Evolutionary conservation across 2,329 filamentous ascomycete genomes (phyloP), one percentile per base, ranked within the genome.

Genomic region (Aureobasidium sp.): DNA sequence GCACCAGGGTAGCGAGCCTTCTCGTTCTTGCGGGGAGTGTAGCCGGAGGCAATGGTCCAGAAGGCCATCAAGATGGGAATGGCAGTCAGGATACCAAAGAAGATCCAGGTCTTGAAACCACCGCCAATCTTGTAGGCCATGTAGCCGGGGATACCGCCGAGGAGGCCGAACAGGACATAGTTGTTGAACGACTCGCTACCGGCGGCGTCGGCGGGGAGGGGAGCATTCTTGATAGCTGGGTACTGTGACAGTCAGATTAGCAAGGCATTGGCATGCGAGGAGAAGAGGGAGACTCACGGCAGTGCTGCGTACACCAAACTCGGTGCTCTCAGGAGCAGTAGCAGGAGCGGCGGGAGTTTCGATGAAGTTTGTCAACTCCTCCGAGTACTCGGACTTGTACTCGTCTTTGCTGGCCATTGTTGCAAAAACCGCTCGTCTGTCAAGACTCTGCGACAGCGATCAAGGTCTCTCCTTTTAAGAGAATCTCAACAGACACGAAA

Each of bases 181-280:
- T 94, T 96, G 78, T 88, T 92, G 86, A 97, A 99, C 76, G 81
- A 87, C 69, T 96, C 91, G 75, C 84, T 86, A 67, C 92, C 89
- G 57, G 91, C 80, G 56, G 86, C 90, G 75, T 99, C 94, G 67
- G 92, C 93, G 41, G 94, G 94, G 47, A 97, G 85, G 67, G 94
- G 92, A 53, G 87, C 90, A 85, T 97, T 97, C 74, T 95, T 90
- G 79, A 97, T 97, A 65, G 91, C 79, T 36, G 90, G 88, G 71
- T 86, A 93, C 92, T 95, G 72, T 67, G 66, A 66, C 24, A 26
- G 17, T 27, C 9, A 13, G 15, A 34, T 39, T 17, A 48, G n/a
- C 63, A 64, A 68, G 62, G 63, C 65, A 67, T 68, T 59, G 46
- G 37, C 41, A 44, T 32, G 47, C 34, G n/a, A 60, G 56, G 29